phyloP scores from a whole-genome alignment of 2,329 filamentous ascomycete genomes.

The Diplodia seriata region DNA sequence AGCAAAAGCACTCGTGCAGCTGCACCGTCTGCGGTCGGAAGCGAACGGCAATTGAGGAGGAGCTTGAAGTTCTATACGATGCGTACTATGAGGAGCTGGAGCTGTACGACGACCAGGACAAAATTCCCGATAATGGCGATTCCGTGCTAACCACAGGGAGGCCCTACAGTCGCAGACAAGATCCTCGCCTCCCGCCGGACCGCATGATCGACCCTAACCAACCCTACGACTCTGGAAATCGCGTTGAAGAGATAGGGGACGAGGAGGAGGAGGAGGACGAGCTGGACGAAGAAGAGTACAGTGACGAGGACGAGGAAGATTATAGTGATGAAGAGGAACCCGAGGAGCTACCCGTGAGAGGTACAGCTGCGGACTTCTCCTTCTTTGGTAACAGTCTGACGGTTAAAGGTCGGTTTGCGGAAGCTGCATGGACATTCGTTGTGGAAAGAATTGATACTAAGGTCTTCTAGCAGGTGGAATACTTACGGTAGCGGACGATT shows the following conservation, averaged over 20 bases:
- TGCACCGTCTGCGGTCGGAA: conserved; percentile 97
- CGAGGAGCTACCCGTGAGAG: conserved; percentile 66
- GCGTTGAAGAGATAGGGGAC: conserved; percentile 65
- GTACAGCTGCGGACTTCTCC: conserved; percentile 84
- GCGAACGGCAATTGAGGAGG: conserved; percentile 95
- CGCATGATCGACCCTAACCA: conserved; percentile 62
- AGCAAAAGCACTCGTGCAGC: conserved; percentile 98
- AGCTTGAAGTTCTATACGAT: conserved; percentile 96
- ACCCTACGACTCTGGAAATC: conserved; percentile 73
- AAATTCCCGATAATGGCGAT: conserved; percentile 68
- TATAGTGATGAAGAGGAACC: conserved; percentile 70
- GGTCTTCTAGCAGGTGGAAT: conserved; percentile 77
- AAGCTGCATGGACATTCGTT: conserved; percentile 1
- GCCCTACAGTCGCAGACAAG: conserved; percentile 30
- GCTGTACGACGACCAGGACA: conserved; percentile 89
- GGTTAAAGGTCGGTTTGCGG: conserved; percentile 72
- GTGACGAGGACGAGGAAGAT: conserved; percentile 62
- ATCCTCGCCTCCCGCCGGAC: conserved; percentile 61
- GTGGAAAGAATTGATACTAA: conserved; percentile 6
- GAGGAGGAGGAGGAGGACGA: conserved; percentile 62
- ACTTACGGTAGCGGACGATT: conserved; percentile 96
- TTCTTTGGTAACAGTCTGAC: conserved; percentile 97
- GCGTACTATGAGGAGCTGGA: conserved; percentile 98
- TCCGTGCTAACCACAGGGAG: conserved; percentile 68
- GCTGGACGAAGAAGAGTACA: conserved; percentile 61